A percentile compares a stretch with the other conserved stretches of the same genome.
Evolutionary conservation across 352 stramenopile species (phyloP).

Genomic region (Globisporangium nodosum): DNA sequence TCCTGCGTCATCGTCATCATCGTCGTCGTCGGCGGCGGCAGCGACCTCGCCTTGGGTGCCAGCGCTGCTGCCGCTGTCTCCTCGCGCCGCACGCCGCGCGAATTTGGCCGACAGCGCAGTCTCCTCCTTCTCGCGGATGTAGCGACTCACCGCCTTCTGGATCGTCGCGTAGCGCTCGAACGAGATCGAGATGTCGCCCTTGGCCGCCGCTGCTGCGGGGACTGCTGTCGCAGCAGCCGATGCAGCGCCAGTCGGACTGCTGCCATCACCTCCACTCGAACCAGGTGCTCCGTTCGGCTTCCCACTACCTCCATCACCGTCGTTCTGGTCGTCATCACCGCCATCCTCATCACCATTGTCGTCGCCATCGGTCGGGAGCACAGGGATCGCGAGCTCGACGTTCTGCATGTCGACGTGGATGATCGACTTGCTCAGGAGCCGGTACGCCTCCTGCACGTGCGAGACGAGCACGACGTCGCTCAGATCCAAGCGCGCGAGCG

Average conservation of each 20-base stretch:
- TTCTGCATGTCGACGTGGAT: constrained; percentile 98
- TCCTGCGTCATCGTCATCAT: constrained; percentile 51
- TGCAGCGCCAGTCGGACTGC: background rate
- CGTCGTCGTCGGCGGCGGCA: constrained; percentile 31
- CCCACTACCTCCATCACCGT: constrained; percentile 5
- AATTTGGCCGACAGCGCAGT: constrained; percentile 40
- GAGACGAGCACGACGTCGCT: constrained; percentile 87
- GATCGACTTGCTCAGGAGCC: constrained; percentile 97
- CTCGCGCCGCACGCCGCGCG: constrained; percentile 29
- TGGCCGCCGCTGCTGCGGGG: constrained; percentile 3
- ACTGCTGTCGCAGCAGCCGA: background rate
- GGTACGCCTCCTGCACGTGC: constrained; percentile 96
- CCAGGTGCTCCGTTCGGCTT: constrained; percentile 1
- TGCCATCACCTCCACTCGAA: background rate
- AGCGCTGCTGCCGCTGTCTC: background rate
- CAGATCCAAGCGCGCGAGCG: constrained; percentile 93
- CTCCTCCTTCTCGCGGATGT: constrained; percentile 81
- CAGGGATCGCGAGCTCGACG: constrained; percentile 88
- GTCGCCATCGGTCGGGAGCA: constrained; percentile 17
- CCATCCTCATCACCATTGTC: constrained; percentile 43
- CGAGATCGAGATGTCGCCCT: constrained; percentile 43
- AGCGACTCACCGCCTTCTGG: constrained; percentile 69
- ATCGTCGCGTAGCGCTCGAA: constrained; percentile 82
- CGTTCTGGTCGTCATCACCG: constrained; percentile 7
- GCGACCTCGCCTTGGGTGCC: constrained; percentile 12